Evolutionary conservation across 371 early-diverging fungal genomes (phyloP).

Genomic region (Syncephalastrum contaminatum): DNA sequence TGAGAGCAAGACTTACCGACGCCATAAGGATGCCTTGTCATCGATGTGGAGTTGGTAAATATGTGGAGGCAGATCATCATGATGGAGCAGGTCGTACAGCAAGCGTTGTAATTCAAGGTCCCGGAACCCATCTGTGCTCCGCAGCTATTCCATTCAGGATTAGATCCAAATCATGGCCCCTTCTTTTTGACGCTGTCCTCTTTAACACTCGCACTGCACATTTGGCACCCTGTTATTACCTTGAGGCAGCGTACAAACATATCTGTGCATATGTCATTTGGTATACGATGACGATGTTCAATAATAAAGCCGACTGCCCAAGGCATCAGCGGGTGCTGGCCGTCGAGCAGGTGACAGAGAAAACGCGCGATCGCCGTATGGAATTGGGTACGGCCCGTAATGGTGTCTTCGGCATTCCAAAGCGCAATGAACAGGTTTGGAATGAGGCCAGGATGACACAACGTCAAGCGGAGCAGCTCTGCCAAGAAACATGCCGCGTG

Average conservation of each 20-base stretch:
- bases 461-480: no score
- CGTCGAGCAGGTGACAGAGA: no score
- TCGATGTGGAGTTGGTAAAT: constrained; percentile 3
- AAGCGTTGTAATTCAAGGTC: constrained; percentile 15
- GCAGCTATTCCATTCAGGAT: constrained; percentile 12
- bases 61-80: constrained; percentile 12
- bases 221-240: constrained; percentile 9
- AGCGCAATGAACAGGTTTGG: no score
- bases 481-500: no score
- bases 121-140: constrained; percentile 13
- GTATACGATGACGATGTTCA: no score
- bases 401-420: no score
- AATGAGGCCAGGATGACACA: no score
- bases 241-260: constrained; percentile 13
- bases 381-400: no score
- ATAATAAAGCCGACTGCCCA: no score
- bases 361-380: no score
- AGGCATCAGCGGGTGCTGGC: no score
- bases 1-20: constrained; percentile 2
- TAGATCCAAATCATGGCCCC: not conserved
- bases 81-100: constrained; percentile 12
- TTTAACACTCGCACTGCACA: not conserved
- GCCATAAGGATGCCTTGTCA: not conserved
- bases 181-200: constrained; percentile 2
- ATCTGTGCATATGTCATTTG: not conserved